Base-by-base conservation (phyloP, 495 filamentous ascomycete species). In the Aspergillus olivimuriae region DNA sequence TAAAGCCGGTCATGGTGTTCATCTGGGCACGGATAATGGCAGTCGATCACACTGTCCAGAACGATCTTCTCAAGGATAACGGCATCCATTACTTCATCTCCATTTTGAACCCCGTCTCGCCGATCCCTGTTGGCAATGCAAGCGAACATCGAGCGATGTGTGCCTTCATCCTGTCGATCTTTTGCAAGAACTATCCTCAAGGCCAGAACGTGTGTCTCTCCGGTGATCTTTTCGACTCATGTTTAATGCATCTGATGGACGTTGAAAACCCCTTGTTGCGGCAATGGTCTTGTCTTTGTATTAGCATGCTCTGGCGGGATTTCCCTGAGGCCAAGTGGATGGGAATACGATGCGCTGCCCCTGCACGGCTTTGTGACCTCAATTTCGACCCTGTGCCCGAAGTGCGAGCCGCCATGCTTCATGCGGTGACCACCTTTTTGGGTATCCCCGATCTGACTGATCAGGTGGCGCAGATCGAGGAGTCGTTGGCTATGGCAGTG, bases 1-100 rank as follows among this genome's bases (percentile, higher is more conserved):
- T 99, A 38, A 97, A 97, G 56, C 90, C 92, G 1, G 90, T 96
- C 19, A 96, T 99, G 91, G 89, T 99, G 15, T 99, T 97, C 65
- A 99, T 99, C 47, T 99, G 92, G 92, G 89, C 94, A 9, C 78
- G 92, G 39, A 90, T 99, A 28, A 81, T 99, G 50, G 92, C 92
- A 30, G 94, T 99, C 15, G 92, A 97, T 52, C 79, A 89, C 46
- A 85, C 84, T 8, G 94, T 92, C 55, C 92, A 99, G 60, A 77
- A 78, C 30, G 92, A 97, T 59, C 69, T 99, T 2, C 74, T 99
- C 43, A 95, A 95, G 62, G 92, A 99, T 57, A 95, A 87, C 53
- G 91, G 92, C 2, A 97, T 94, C 55, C 86, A 86, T 45, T 99
- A 99, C 60, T 99, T 99, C 62, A 85, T 92, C 30, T 78, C 77